These are phyloP conservation scores for Talaromyces sp. DNA, from an alignment of 2,329 filamentous ascomycete genomes.

Conservation along the genomic window DNA sequence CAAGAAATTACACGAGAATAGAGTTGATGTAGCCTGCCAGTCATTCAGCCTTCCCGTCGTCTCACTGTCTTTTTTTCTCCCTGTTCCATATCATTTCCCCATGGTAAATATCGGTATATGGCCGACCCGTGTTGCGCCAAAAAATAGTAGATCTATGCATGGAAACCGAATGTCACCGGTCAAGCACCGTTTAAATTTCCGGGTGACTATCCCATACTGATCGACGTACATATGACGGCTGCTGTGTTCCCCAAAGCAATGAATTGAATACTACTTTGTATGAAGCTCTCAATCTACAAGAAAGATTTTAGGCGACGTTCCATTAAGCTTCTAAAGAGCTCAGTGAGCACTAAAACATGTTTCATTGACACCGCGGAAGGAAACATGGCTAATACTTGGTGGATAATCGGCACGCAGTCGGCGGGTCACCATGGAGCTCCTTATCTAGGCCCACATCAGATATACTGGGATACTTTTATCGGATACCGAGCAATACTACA, in stretches of 20 bases:
- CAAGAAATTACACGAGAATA: constrained; percentile 23
- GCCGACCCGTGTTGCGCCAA: neutral
- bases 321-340: neutral
- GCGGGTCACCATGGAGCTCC: neutral
- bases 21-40: constrained; percentile 25
- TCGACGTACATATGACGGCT: neutral
- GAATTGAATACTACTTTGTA: neutral
- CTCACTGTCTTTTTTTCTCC: constrained; percentile 6
- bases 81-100: neutral
- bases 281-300: neutral
- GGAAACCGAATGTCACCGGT: neutral
- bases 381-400: too few relatives aligned
- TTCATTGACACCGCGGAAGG: too few relatives aligned
- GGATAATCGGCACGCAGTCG: too few relatives aligned
- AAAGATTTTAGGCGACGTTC: neutral
- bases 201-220: neutral
- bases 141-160: constrained; percentile 13
- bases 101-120: neutral
- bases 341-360: neutral
- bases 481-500: constrained; percentile 10
- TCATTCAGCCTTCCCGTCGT: constrained; percentile 12
- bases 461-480: neutral
- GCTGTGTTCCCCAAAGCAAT: neutral
- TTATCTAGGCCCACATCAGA: neutral
- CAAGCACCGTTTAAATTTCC: neutral